A percentile compares a stretch with the other conserved stretches of the same genome.
Evolutionary conservation across 176 grass and related monocot species (phyloP).

Genomic region (Phyllostachys edulis): DNA sequence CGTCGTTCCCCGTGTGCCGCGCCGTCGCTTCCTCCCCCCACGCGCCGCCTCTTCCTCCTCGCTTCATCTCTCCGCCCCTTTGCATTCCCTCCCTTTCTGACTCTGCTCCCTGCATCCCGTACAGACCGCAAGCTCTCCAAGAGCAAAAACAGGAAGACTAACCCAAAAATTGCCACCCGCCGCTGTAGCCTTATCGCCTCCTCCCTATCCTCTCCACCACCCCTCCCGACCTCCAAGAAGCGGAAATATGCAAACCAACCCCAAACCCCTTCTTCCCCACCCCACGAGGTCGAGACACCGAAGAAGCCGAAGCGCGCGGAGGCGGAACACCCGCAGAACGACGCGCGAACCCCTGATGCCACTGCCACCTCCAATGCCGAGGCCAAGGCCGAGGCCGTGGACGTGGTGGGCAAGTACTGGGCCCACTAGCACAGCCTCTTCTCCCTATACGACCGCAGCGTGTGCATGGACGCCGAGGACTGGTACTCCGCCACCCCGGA

Average conservation of each 20-base stretch:
- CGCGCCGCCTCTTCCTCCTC: too few relatives aligned
- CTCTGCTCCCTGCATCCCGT: too few relatives aligned
- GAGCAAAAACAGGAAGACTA: too few relatives aligned
- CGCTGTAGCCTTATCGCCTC: background rate
- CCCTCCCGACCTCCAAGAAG: background rate
- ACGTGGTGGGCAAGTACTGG: slow-evolving; percentile 59
- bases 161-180: background rate
- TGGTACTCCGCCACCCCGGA: slow-evolving; percentile 77
- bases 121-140: too few relatives aligned
- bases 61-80: too few relatives aligned
- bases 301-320: background rate
- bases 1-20: too few relatives aligned
- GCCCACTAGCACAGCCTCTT: slow-evolving; percentile 53
- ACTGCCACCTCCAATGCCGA: background rate
- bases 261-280: background rate
- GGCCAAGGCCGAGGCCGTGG: too few relatives aligned
- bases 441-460: slow-evolving; percentile 64
- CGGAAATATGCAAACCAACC: background rate
- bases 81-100: too few relatives aligned
- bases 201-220: background rate
- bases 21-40: too few relatives aligned
- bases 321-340: background rate
- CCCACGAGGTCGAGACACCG: background rate
- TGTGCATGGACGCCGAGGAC: slow-evolving; percentile 69
- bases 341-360: background rate